These are phyloP conservation scores for Phytophthora lateralis DNA, from an alignment of 352 stramenopile genomes.

Conservation along the genomic window DNA sequence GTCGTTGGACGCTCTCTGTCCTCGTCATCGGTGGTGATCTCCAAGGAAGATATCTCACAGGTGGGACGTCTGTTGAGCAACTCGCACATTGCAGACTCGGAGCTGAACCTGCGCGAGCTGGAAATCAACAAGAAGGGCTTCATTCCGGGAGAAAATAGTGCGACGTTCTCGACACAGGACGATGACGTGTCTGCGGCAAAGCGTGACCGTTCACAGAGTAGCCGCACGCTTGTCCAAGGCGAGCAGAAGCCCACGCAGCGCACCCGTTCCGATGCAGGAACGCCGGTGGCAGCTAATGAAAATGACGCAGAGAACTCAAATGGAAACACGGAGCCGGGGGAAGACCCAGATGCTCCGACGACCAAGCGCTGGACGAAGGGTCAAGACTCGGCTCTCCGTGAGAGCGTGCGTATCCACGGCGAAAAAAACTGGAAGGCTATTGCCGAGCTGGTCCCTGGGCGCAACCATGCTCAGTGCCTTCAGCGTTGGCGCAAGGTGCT, in stretches of 20 bases:
- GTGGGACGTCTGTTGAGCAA: constrained; percentile 72
- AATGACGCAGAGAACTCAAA: constrained; percentile 44
- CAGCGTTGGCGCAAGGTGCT: constrained; percentile 94
- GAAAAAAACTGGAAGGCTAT: constrained; percentile 93
- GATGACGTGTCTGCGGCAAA: constrained; percentile 55
- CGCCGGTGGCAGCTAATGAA: constrained; percentile 18
- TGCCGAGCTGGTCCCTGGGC: constrained; percentile 78
- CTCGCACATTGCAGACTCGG: constrained; percentile 81
- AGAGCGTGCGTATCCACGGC: constrained; percentile 82
- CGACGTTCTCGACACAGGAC: constrained; percentile 15
- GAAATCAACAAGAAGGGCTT: constrained; percentile 82
- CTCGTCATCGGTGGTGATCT: constrained; percentile 76
- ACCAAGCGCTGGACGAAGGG: constrained; percentile 89
- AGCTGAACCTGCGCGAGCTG: constrained; percentile 76
- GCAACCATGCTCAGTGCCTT: constrained; percentile 89
- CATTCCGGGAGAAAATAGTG: constrained; percentile 15
- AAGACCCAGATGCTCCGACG: constrained; percentile 76
- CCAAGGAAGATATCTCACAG: constrained; percentile 81
- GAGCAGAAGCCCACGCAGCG: constrained; percentile 74
- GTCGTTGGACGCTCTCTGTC: constrained; percentile 54
- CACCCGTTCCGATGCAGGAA: constrained; percentile 48
- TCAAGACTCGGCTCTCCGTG: constrained; percentile 84
- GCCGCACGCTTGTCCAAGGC: constrained; percentile 51
- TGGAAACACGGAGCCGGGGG: constrained; percentile 37
- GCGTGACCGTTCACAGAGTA: constrained; percentile 77